Conservation (phyloP, 495 filamentous ascomycete species). For the Thermothielavioides terrestris region DNA sequence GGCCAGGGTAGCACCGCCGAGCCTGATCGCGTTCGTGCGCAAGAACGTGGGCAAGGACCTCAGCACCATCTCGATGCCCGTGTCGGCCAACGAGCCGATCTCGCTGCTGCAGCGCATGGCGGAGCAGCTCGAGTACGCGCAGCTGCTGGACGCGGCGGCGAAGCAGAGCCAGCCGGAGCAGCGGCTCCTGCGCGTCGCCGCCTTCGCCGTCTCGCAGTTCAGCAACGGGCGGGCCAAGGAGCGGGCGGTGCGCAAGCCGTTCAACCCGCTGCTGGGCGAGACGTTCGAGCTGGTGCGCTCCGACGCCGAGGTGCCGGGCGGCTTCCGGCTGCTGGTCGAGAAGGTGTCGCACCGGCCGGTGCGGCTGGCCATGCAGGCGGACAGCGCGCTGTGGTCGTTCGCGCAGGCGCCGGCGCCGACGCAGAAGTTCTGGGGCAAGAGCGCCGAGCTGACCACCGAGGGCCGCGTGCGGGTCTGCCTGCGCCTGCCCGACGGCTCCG, state of each 20-base stretch:
- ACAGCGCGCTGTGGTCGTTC: constrained; percentile 72
- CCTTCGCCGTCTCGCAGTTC: constrained; percentile 80
- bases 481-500: constrained; percentile 48
- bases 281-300: constrained; percentile 89
- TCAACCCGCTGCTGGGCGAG: constrained; percentile 95
- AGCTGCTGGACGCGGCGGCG: constrained; percentile 71
- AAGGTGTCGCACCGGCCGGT: constrained; percentile 92
- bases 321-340: constrained; percentile 83
- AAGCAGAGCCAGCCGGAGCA: constrained; percentile 49
- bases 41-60: constrained; percentile 98
- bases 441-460: constrained; percentile 83
- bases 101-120: constrained; percentile 80
- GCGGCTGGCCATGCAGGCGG: constrained; percentile 85
- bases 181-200: constrained; percentile 73
- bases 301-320: constrained; percentile 56
- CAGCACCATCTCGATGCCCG: constrained; percentile 93
- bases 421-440: constrained; percentile 99
- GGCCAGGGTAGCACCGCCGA: constrained; percentile 71
- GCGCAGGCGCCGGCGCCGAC: constrained; percentile 77
- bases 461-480: constrained; percentile 70
- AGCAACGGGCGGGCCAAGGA: constrained; percentile 75
- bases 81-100: constrained; percentile 88
- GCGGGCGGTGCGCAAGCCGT: constrained; percentile 90
- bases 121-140: constrained; percentile 82
- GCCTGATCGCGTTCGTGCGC: constrained; percentile 84